Conservation (phyloP, 2,329 filamentous ascomycete species). For the Aspergillus sp. region DNA sequence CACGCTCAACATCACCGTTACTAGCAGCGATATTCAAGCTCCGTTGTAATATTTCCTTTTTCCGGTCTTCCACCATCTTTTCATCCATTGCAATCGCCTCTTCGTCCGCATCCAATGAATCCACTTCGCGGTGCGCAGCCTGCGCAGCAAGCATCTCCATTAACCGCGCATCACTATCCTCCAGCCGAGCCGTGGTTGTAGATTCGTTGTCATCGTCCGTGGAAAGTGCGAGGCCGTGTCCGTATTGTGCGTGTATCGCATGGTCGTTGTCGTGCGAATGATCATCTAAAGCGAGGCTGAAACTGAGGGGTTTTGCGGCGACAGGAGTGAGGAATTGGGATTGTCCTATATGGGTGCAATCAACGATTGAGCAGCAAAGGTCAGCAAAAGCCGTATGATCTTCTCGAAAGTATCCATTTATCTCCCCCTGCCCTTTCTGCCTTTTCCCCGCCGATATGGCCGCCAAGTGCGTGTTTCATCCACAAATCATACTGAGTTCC, state of each 20-base stretch:
- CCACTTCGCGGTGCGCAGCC: slow-evolving; percentile 75
- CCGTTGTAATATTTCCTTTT: slow-evolving; percentile 79
- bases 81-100: slow-evolving; percentile 74
- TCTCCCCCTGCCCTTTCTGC: not conserved
- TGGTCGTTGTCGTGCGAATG: slow-evolving; percentile 66
- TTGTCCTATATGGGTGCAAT: slow-evolving; percentile 62
- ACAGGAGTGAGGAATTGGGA: slow-evolving; percentile 91
- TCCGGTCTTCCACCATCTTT: slow-evolving; percentile 72
- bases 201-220: slow-evolving; percentile 25
- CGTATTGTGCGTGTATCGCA: slow-evolving; percentile 34
- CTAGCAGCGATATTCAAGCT: slow-evolving; percentile 92
- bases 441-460: not conserved
- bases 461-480: not conserved
- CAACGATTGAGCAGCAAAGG: not conserved
- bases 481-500: not conserved
- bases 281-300: slow-evolving; percentile 83
- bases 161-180: slow-evolving; percentile 81
- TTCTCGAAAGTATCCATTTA: not conserved
- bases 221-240: slow-evolving; percentile 23
- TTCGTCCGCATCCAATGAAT: slow-evolving; percentile 71
- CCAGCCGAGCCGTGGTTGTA: slow-evolving; percentile 53
- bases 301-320: slow-evolving; percentile 78
- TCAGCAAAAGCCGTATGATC: not conserved
- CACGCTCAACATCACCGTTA: slow-evolving; percentile 85
- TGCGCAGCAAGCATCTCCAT: slow-evolving; percentile 97